Evolutionary conservation across 257 asterid species (phyloP).

Genomic region (Solanum rostratum): DNA sequence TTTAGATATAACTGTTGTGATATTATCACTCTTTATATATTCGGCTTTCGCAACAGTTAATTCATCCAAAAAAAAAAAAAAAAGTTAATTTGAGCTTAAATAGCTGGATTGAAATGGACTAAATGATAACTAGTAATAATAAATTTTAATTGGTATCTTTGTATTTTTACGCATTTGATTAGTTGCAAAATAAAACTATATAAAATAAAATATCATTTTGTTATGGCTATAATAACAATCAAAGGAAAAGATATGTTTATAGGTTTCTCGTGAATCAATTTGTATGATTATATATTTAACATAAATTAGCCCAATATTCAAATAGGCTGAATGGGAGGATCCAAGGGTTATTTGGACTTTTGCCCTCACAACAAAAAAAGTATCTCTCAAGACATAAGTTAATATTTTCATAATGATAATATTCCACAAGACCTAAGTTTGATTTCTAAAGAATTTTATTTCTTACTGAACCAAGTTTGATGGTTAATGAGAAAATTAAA

Average conservation of each 20-base stretch:
- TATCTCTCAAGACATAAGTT: background rate
- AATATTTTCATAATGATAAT: too few relatives aligned
- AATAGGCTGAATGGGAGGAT: background rate
- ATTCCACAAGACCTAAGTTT: too few relatives aligned
- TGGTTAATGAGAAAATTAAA: background rate
- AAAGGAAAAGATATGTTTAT: background rate
- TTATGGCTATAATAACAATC: background rate
- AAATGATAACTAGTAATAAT: background rate
- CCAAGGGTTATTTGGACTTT: background rate
- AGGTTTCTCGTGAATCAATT: background rate
- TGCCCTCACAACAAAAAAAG: background rate
- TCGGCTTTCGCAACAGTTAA: too few relatives aligned
- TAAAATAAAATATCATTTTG: background rate
- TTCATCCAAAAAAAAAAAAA: too few relatives aligned
- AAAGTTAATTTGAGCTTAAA: too few relatives aligned
- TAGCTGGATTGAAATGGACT: background rate
- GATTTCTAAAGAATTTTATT: too few relatives aligned
- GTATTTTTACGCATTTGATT: background rate
- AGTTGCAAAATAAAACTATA: background rate
- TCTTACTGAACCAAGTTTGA: background rate
- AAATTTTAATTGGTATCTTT: background rate
- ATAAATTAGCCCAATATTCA: background rate
- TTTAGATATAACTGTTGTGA: too few relatives aligned
- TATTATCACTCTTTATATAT: too few relatives aligned
- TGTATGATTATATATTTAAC: background rate